A percentile compares a stretch with the other conserved stretches of the same genome.
Conservation (phyloP, 2,329 filamentous ascomycete genomes). For the Colletotrichum sp. region DNA sequence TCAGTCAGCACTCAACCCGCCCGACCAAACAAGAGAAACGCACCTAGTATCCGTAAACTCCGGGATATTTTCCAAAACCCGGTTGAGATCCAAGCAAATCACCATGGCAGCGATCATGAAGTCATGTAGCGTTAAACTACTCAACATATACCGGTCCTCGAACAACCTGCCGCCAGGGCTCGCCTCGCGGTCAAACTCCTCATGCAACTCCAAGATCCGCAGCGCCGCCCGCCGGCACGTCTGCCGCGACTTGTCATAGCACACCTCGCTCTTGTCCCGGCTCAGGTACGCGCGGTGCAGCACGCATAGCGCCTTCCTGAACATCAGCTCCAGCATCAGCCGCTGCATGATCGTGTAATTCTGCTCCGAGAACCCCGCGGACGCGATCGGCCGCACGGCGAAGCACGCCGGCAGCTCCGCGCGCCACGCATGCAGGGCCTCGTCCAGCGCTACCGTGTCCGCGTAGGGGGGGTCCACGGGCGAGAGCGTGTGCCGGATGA, state of each 20-base stretch:
- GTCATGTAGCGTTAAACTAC: slow-evolving; percentile 58
- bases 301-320: slow-evolving; percentile 53
- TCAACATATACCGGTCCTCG: slow-evolving; percentile 58
- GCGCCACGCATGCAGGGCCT: slow-evolving; percentile 42
- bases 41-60: slow-evolving; percentile 44
- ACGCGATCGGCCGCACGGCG: slow-evolving; percentile 44
- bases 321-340: slow-evolving; percentile 53
- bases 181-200: slow-evolving; percentile 50
- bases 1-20: slow-evolving; percentile 17
- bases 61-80: background rate
- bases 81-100: slow-evolving; percentile 54
- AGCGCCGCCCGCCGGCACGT: slow-evolving; percentile 49
- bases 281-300: slow-evolving; percentile 54
- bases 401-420: slow-evolving; percentile 43
- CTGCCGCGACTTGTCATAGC: slow-evolving; percentile 43
- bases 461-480: slow-evolving; percentile 41
- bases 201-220: slow-evolving; percentile 49
- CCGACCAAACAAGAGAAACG: background rate
- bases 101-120: slow-evolving; percentile 67
- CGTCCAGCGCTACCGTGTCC: slow-evolving; percentile 39
- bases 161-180: slow-evolving; percentile 55
- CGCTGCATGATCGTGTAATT: slow-evolving; percentile 53
- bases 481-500: slow-evolving; percentile 46
- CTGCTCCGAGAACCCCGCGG: slow-evolving; percentile 47
- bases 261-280: slow-evolving; percentile 37